Conservation (phyloP, 768 basidiomycete genomes). For the Melanogaster broomeanus region DNA sequence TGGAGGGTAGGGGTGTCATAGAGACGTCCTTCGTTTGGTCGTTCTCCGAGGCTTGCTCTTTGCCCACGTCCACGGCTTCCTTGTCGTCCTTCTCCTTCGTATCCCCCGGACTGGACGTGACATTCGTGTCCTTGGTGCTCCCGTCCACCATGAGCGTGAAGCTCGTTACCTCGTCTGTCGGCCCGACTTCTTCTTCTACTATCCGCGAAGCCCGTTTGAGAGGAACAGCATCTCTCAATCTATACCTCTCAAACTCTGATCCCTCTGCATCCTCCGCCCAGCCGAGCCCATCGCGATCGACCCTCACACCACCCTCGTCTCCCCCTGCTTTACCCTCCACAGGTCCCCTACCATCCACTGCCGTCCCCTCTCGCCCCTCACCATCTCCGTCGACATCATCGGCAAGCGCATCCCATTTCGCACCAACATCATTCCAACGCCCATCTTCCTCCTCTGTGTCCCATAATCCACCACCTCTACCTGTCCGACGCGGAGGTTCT, state of each 20-base stretch:
- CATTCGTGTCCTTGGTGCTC: neutral
- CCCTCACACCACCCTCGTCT: neutral
- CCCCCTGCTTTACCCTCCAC: neutral
- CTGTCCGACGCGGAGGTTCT: constrained; percentile 27
- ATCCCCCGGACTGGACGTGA: neutral
- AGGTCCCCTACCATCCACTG: neutral
- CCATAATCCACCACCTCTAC: neutral
- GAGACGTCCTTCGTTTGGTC: neutral
- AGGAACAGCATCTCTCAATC: constrained; percentile 8
- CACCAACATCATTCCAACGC: constrained; percentile 55
- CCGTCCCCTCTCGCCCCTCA: constrained; percentile 6
- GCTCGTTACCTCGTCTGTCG: constrained; percentile 42
- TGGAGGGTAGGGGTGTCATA: constrained; percentile 3
- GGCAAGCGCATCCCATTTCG: constrained; percentile 52
- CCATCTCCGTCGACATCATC: constrained; percentile 24
- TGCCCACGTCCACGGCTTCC: constrained; percentile 4
- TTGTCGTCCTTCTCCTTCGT: constrained; percentile 2
- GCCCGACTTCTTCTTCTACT: constrained; percentile 43
- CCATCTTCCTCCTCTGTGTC: constrained; percentile 31
- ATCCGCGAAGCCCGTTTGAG: constrained; percentile 25
- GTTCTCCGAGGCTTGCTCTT: constrained; percentile 3
- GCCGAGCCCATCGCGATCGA: constrained; percentile 41
- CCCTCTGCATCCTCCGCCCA: constrained; percentile 54
- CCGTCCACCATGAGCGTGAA: constrained; percentile 18
- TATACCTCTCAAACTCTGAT: constrained; percentile 28